Evolutionary conservation across 331 rosid genomes (phyloP), one percentile per base, ranked within the genome.

Genomic region (Acacia pycnantha): DNA sequence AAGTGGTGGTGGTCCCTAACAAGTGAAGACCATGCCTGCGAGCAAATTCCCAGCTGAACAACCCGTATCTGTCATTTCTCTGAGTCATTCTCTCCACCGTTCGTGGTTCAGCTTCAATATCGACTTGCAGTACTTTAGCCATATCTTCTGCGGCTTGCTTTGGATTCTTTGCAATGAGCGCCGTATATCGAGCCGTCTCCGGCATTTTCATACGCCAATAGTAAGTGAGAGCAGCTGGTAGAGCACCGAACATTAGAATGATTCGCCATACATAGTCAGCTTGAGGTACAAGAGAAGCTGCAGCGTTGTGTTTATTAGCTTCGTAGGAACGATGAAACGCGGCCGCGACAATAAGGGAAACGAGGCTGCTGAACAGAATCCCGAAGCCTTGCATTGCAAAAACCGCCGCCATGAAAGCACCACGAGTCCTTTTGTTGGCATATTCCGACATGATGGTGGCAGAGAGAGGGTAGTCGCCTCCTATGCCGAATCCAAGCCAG

Each of bases 181-280:
- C 89, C 0, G 89, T 87, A 83, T 89, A 84, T 16, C 90, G 80
- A 11, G 92, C 92, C 0, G 89, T 89, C 74, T 89, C 90, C 0
- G 86, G 92, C 92, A 87, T 87, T 62, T 83, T 85, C 86, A 87
- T 82, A 8, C 89, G 86, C 92, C 87, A 87, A 54, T 87, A 89
- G 61, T 74, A 89, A 1, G 92, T 89, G 3, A 89, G 46, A 1
- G 47, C 85, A 13, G 92, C 87, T 0, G 89, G 89, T 0, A 89
- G 3, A 2, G 92, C 87, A 13, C 90, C 90, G 21, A 87, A 87
- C 89, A 89, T 89, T 8, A 87, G 4, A 44, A 87, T 76, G 1
- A 87, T 87, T 11, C 89, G 84, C 89, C 90, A 89, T 2, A 89
- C 87, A 9, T 85, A 87, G 44, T 89, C 92, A 1, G 87, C 84